phyloP scores from a whole-genome alignment of 345 rosid species.

The Adansonia digitata region DNA sequence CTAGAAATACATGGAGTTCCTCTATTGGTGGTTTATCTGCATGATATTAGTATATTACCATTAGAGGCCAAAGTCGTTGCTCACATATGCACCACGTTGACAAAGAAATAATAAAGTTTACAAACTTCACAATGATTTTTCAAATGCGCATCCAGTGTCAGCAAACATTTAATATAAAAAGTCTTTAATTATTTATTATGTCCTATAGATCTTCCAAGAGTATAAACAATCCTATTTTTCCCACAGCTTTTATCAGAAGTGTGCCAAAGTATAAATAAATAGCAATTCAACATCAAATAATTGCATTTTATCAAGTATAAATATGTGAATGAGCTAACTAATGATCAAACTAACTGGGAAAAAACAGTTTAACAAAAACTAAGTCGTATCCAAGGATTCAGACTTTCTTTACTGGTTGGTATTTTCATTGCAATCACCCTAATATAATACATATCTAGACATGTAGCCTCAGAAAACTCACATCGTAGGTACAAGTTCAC shows the following conservation, averaged over 20 bases:
- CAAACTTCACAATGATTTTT: background rate
- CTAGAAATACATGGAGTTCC: conserved; percentile 85
- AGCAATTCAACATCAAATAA: background rate
- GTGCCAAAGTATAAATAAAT: background rate
- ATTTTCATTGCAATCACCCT: background rate
- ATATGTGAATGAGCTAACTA: background rate
- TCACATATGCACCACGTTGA: background rate
- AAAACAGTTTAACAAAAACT: background rate
- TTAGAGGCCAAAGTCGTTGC: conserved; percentile 2
- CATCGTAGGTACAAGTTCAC: conserved; percentile 90
- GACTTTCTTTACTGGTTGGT: background rate
- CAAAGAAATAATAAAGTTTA: too few relatives aligned
- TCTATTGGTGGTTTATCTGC: conserved; percentile 93
- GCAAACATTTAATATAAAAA: background rate
- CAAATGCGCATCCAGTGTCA: background rate
- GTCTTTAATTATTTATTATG: background rate
- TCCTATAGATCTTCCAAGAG: background rate
- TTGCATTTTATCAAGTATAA: background rate
- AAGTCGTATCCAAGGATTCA: background rate
- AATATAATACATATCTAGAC: background rate
- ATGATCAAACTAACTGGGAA: background rate
- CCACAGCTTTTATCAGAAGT: background rate
- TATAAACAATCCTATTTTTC: background rate
- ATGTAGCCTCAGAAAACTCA: conserved; percentile 30
- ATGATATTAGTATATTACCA: conserved; percentile 6